These are phyloP conservation scores for Backusella morwellensis DNA, from an alignment of 192 early-diverging fungal genomes.

Conservation along the genomic window DNA sequence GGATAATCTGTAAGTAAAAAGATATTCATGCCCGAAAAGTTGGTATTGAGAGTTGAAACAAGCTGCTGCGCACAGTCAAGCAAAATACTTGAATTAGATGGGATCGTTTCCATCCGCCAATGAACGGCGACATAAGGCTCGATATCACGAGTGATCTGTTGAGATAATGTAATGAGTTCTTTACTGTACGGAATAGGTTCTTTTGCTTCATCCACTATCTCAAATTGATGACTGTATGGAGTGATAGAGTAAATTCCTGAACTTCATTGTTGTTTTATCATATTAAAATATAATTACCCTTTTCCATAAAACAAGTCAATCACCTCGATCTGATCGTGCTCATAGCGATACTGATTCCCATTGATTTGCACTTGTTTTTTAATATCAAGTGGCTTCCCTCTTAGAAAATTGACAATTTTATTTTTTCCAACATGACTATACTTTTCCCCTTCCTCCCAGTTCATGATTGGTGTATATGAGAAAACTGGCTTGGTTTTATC, in stretches of 20 bases:
- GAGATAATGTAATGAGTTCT: slow-evolving; percentile 5
- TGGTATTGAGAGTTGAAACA: background rate
- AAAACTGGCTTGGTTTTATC: background rate
- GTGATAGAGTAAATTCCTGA: too few relatives aligned
- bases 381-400: background rate
- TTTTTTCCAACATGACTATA: background rate
- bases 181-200: slow-evolving; percentile 23
- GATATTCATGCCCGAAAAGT: slow-evolving; percentile 10
- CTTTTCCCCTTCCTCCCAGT: background rate
- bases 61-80: slow-evolving; percentile 24
- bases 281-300: slow-evolving; percentile 18
- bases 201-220: slow-evolving; percentile 2
- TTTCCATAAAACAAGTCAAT: slow-evolving; percentile 31
- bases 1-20: slow-evolving; percentile 41
- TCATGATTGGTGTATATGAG: background rate
- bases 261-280: background rate
- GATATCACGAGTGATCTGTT: slow-evolving; percentile 5
- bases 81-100: background rate
- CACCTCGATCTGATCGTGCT: slow-evolving; percentile 22
- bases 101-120: slow-evolving; percentile 33
- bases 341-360: background rate
- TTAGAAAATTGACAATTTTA: background rate
- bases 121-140: slow-evolving; percentile 33
- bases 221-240: slow-evolving; percentile 22
- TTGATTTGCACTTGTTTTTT: background rate